Evolutionary conservation across 2,329 filamentous ascomycete genomes (phyloP).

Genomic region (Shiraia sp.): DNA sequence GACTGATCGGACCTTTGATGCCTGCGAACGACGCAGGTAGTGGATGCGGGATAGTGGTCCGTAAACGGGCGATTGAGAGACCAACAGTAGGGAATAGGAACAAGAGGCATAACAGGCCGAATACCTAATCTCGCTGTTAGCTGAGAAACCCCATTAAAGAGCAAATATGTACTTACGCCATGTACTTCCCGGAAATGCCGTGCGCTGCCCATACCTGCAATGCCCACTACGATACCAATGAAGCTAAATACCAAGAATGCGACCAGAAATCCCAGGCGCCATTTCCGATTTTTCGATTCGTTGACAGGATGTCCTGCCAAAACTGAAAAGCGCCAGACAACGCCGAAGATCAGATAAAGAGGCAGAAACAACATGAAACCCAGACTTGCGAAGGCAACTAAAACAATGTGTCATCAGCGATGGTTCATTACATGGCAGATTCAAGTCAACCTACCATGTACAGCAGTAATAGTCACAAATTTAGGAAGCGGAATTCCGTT

Average conservation of each 20-base stretch:
- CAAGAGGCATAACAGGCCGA: constrained; percentile 27
- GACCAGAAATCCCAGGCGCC: constrained; percentile 25
- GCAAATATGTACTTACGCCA: constrained; percentile 17
- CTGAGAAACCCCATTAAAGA: too few species aligned
- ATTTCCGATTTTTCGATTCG: constrained; percentile 28
- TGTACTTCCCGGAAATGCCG: constrained; percentile 28
- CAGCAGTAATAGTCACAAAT: constrained; percentile 23
- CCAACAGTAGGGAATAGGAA: constrained; percentile 22
- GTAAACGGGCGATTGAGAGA: constrained; percentile 23
- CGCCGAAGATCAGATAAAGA: constrained; percentile 28
- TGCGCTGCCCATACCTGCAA: constrained; percentile 30
- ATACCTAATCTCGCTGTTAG: constrained; percentile 16
- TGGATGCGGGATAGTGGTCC: constrained; percentile 23
- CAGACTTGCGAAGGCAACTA: constrained; percentile 24
- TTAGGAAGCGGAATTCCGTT: constrained; percentile 22
- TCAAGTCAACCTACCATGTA: constrained; percentile 22
- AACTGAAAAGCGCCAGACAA: constrained; percentile 28
- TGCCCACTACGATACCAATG: constrained; percentile 24
- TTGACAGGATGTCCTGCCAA: constrained; percentile 28
- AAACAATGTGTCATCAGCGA: neutral
- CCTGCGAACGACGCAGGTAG: constrained; percentile 19
- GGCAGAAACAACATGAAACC: constrained; percentile 33
- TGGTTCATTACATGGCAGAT: neutral
- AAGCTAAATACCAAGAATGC: constrained; percentile 20
- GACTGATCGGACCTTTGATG: constrained; percentile 22